Evolutionary conservation across 345 rosid genomes (phyloP).

Genomic region (Eucalyptus sp.): DNA sequence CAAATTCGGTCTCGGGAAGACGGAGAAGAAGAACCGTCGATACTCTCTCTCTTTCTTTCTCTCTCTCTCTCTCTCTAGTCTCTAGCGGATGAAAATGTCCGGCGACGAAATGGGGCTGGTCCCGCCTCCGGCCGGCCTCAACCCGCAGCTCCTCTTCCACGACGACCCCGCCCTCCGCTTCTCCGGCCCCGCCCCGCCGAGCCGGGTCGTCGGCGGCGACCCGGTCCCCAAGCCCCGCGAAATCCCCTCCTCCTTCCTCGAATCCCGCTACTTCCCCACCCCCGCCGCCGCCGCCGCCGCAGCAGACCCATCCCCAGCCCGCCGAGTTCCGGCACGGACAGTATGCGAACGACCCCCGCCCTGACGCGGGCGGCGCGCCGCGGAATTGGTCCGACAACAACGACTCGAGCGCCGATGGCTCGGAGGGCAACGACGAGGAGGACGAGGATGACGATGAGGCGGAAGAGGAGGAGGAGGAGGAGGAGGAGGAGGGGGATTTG

Average conservation of each 20-base stretch:
- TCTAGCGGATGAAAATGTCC: conserved; percentile 13
- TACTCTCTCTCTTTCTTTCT: not conserved
- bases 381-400: conserved; percentile 14
- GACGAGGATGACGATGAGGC: conserved; percentile 25
- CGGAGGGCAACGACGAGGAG: conserved; percentile 38
- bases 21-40: not conserved
- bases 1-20: not conserved
- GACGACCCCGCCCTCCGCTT: conserved; percentile 37
- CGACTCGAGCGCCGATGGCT: conserved; percentile 15
- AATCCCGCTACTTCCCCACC: conserved; percentile 32
- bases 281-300: not conserved
- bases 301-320: not conserved
- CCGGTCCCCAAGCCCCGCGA: conserved; percentile 37
- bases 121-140: conserved; percentile 18
- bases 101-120: conserved; percentile 23
- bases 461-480: conserved; percentile 3
- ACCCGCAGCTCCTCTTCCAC: conserved; percentile 40
- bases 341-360: not conserved
- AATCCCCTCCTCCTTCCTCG: conserved; percentile 32
- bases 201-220: conserved; percentile 19
- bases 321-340: conserved; percentile 11
- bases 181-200: not conserved
- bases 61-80: not conserved
- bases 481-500: not conserved
- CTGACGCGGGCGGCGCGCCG: not conserved